These are phyloP conservation scores for Cutaneotrichosporon sp. DNA, from an alignment of 1,284 basidiomycete species.

Conservation along the genomic window DNA sequence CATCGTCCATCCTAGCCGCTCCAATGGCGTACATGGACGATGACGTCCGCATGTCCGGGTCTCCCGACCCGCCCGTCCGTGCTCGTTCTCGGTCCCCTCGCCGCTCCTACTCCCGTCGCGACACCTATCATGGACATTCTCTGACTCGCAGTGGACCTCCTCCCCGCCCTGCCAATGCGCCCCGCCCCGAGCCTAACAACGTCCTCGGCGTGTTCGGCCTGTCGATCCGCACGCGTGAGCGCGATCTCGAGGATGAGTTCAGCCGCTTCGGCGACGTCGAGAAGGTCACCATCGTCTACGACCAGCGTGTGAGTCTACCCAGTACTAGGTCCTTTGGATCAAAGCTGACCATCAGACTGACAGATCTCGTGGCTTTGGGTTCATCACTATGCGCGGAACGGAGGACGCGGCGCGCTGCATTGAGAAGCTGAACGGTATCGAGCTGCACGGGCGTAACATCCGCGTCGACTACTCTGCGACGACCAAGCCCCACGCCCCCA, in stretches of 20 bases:
- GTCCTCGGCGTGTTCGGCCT: conserved; percentile 95
- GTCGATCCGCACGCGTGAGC: conserved; percentile 88
- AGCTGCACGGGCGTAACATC: conserved; percentile 89
- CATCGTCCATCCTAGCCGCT: neutral
- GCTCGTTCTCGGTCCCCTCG: neutral
- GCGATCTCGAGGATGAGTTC: conserved; percentile 92
- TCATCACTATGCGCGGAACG: conserved; percentile 83
- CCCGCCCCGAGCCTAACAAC: conserved; percentile 66
- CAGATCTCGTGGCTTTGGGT: conserved; percentile 94
- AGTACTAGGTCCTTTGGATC: neutral
- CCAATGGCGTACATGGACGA: neutral
- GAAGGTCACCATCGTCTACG: conserved; percentile 97
- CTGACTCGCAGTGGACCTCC: conserved; percentile 12
- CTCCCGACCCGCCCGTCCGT: neutral
- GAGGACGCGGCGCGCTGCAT: conserved; percentile 86
- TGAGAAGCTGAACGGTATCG: conserved; percentile 84
- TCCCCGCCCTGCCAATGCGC: conserved; percentile 24
- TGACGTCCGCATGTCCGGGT: neutral
- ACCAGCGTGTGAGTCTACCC: conserved; percentile 70
- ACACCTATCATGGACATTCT: neutral
- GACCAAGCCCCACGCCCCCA: conserved; percentile 85
- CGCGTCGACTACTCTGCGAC: conserved; percentile 97
- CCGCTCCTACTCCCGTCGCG: neutral
- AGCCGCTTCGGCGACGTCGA: conserved; percentile 81
- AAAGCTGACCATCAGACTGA: conserved; percentile 61